phyloP scores from a whole-genome alignment of 2,329 filamentous ascomycete genomes.

The Knufia petricola region DNA sequence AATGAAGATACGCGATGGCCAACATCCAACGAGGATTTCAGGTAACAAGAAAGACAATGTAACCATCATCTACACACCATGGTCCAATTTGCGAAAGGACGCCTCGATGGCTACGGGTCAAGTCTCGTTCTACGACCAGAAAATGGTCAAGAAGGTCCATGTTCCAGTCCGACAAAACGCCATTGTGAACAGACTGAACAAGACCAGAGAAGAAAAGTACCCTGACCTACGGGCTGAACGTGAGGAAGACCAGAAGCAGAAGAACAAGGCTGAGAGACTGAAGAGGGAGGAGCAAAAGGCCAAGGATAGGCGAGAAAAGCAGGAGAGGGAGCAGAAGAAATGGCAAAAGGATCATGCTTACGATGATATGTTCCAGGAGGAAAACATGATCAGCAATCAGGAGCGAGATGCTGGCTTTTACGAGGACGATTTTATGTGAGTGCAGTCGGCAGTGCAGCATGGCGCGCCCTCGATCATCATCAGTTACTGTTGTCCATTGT shows the following conservation, averaged over 20 bases:
- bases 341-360: constrained; percentile 98
- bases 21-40: constrained; percentile 28
- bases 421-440: constrained; percentile 87
- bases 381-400: constrained; percentile 81
- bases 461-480: no score
- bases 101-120: constrained; percentile 93
- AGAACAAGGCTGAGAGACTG: constrained; percentile 57
- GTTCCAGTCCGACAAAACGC: constrained; percentile 74
- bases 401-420: constrained; percentile 62
- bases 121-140: constrained; percentile 84
- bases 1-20: neutral
- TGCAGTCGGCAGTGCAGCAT: neutral
- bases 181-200: constrained; percentile 95
- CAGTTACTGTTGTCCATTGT: no score
- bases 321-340: constrained; percentile 80
- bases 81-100: constrained; percentile 92
- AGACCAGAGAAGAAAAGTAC: constrained; percentile 81
- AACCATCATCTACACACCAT: constrained; percentile 93
- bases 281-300: constrained; percentile 31
- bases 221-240: constrained; percentile 76
- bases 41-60: constrained; percentile 99
- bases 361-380: constrained; percentile 79
- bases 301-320: constrained; percentile 38
- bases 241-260: constrained; percentile 62
- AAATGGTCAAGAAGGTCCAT: constrained; percentile 70